Conservation (phyloP, 2,329 filamentous ascomycete species). For the Westerdykella aurantiaca region DNA sequence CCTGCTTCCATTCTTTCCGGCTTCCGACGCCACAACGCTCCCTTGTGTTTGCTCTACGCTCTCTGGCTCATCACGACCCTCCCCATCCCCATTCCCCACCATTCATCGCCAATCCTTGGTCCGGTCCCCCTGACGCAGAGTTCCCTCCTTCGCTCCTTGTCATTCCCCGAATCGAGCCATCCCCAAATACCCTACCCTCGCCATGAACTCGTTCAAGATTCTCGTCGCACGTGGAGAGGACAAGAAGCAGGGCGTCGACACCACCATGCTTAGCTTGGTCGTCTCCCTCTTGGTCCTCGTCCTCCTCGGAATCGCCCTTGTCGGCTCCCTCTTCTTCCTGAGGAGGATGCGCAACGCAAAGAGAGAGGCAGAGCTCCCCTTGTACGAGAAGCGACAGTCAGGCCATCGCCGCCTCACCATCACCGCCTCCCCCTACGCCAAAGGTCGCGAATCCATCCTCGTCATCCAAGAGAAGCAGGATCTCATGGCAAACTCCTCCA, state of each 20-base stretch:
- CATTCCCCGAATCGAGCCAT: constrained; percentile 8
- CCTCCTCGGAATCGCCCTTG: constrained; percentile 63
- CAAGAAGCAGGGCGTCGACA: constrained; percentile 47
- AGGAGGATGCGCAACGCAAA: constrained; percentile 56
- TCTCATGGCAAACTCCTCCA: constrained; percentile 68
- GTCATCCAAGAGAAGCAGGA: constrained; percentile 75
- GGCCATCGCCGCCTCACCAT: constrained; percentile 56
- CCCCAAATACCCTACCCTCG: constrained; percentile 8
- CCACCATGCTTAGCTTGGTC: constrained; percentile 66
- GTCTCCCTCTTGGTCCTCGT: constrained; percentile 74
- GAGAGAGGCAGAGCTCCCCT: constrained; percentile 55
- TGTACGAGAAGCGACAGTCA: constrained; percentile 57
- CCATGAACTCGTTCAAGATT: constrained; percentile 44
- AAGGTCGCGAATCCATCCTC: constrained; percentile 61
- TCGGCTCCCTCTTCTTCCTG: constrained; percentile 65
- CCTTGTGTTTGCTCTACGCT: constrained; percentile 1
- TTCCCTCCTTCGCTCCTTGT: constrained; percentile 24
- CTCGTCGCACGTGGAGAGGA: constrained; percentile 46
- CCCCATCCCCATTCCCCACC: constrained; percentile 9
- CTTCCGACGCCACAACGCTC: constrained; percentile 12
- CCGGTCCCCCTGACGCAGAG: constrained; percentile 14
- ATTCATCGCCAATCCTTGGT: not conserved
- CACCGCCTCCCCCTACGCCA: constrained; percentile 34
- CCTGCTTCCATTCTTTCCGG: constrained; percentile 41
- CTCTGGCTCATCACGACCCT: constrained; percentile 4